Evolutionary conservation across 1,284 basidiomycete species (phyloP), one percentile per base, ranked within the genome.

Genomic region (Cerioporus squamosus): DNA sequence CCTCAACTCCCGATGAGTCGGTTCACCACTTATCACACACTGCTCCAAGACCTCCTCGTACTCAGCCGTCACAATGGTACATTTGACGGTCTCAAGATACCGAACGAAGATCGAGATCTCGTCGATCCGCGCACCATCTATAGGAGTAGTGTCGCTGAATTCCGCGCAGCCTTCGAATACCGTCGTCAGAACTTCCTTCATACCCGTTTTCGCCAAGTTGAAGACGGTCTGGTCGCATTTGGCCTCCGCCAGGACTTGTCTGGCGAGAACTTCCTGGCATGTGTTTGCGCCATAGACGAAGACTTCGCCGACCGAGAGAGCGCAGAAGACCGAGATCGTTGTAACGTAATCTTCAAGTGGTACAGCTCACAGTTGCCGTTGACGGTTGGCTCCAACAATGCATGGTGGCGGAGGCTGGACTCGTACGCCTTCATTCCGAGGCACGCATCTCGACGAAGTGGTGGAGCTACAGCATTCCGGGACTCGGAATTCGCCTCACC

Each of bases 341-440:
- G 78, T 4, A 48, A 50, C 6, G 53, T 68, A 20, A 63, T 79
- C 1, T 80, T 73, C 53, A 58, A 63, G 1, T 69, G 67, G 2
- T 82, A 77, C 51, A 70, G 65, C 43, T 62, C 74, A 24, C 66
- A 69, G 31, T 65, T 80, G 10, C 76, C 67, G 24, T 56, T 78
- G 9, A 74, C 77, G 0, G 57, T 73, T 26, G 61, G 33, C 33
- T 36, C 62, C 0, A 60, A 74, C 14, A n/a, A 52, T 1, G 40
- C 52, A 5, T 31, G 51, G 3, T 80, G 79, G 76, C 38, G 48
- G 5, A 55, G 65, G 26, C 52, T 80, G 15, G 74, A 77, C 40
- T 29, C 62, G 9, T 55, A 76, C 6, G 57, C 68, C 2, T 82
- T 81, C 57, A 74, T 81, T 46, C 79, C 79, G 5, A 66, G 75